phyloP scores from a whole-genome alignment of 371 early-diverging fungal genomes.

The Dinochytrium kinnereticum region DNA sequence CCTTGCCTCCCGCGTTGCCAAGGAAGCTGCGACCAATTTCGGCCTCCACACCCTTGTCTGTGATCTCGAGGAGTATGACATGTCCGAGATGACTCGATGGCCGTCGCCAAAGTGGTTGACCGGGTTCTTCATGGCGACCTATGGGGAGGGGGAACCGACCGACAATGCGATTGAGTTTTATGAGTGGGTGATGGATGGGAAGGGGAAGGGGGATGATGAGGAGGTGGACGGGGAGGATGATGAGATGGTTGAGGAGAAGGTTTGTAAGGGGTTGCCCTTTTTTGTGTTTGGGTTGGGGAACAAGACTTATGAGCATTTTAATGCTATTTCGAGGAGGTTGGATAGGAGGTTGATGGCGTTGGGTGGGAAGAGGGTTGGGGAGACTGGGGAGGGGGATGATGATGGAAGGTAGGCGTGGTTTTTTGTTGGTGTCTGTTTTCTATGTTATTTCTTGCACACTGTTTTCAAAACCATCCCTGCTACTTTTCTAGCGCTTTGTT shows the following conservation, averaged over 20 bases:
- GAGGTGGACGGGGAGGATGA: slow-evolving; percentile 62
- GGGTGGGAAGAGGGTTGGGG: slow-evolving; percentile 82
- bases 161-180: slow-evolving; percentile 90
- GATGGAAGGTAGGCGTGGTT: slow-evolving; percentile 63
- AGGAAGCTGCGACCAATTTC: slow-evolving; percentile 77
- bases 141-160: slow-evolving; percentile 90
- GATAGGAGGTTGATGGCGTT: slow-evolving; percentile 66
- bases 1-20: slow-evolving; percentile 83
- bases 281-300: slow-evolving; percentile 96
- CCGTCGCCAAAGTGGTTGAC: slow-evolving; percentile 64
- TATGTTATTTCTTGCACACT: not conserved
- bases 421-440: not conserved
- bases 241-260: slow-evolving; percentile 55
- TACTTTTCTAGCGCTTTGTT: too few relatives aligned
- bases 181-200: slow-evolving; percentile 67
- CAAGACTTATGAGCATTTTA: slow-evolving; percentile 96
- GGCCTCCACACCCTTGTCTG: slow-evolving; percentile 78
- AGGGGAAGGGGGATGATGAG: slow-evolving; percentile 62
- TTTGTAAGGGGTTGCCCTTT: slow-evolving; percentile 71
- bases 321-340: slow-evolving; percentile 75
- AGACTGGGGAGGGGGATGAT: slow-evolving; percentile 95
- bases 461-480: too few relatives aligned
- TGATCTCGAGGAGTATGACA: slow-evolving; percentile 88
- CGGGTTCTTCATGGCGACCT: slow-evolving; percentile 89
- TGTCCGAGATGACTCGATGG: slow-evolving; percentile 72